Evolutionary conservation across 2,329 filamentous ascomycete genomes (phyloP), one percentile per base, ranked within the genome.

Genomic region (Pyrenophora seminiperda): DNA sequence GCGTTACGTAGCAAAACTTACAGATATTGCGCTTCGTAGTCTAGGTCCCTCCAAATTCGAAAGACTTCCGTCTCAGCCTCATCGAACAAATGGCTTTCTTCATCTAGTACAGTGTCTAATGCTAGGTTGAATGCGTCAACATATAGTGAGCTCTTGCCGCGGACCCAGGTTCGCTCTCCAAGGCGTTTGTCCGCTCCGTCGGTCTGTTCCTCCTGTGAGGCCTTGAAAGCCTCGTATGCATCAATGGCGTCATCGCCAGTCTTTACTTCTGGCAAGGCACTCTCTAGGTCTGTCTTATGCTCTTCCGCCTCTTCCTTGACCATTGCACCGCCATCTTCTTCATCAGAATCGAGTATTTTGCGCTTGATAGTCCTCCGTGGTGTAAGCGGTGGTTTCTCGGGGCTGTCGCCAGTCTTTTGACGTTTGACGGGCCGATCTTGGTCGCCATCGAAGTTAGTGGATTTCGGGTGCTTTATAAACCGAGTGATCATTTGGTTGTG

Each of bases 121-220:
- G 93, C 91, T 11, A 97, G 79, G 66, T 96, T 96, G 78, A 99
- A 99, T 0, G 94, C 94, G 75, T 99, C 94, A 14, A 97, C 91
- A 65, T 99, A 99, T 47, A 99, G 90, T 1, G 92, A 97, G 65
- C 87, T 95, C 69, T 85, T 86, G 0, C 91, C 90, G 63, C 81
- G 84, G 4, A 85, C 74, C 90, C 90, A 96, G 52, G 76, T 81
- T 41, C 77, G 78, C 42, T 84, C 75, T 49, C 79, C 79, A 11
- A 88, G 66, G 6, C 82, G 77, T 30, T 78, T 75, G 54, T 81
- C 78, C 4, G 78, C 66, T 13, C 41, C 53, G 10, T 55, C 65
- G 27, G 65, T 64, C 7, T 77, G 67, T 7, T 75, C 68, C 3
- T 73, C 72, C 44, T 79, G 81, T 15, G 82, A 85, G 20, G 82